These are phyloP conservation scores for Cyberlindnera xylosilytica DNA, from an alignment of 805 yeast genomes.

Conservation along the genomic window DNA sequence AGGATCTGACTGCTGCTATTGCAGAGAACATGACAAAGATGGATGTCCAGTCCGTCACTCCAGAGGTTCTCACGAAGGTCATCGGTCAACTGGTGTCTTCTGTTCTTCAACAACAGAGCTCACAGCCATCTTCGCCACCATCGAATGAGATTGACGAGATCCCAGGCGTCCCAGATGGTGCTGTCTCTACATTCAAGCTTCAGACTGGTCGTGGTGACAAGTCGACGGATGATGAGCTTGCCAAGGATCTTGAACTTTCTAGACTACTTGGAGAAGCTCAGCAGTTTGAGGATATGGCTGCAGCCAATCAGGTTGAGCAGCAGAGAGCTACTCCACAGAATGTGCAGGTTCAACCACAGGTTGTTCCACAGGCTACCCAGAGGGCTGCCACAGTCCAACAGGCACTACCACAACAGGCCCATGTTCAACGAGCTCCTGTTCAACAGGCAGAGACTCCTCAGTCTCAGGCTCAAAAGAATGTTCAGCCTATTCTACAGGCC, in stretches of 20 bases:
- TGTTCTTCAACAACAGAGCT: conserved; percentile 12
- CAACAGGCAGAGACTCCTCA: no score
- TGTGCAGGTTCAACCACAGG: background rate
- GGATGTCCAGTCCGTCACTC: conserved; percentile 44
- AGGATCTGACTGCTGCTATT: conserved; percentile 27
- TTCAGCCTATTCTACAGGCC: no score
- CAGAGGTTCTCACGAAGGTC: conserved; percentile 26
- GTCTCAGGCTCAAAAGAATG: no score
- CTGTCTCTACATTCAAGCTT: conserved; percentile 31
- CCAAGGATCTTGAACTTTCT: no score
- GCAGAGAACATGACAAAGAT: conserved; percentile 35
- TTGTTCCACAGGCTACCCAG: background rate
- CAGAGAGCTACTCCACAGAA: no score
- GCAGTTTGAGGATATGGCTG: no score
- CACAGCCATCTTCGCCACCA: conserved; percentile 10
- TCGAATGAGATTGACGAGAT: conserved; percentile 14
- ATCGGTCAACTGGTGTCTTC: conserved; percentile 26
- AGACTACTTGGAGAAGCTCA: background rate
- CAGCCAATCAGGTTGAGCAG: no score
- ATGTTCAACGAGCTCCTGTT: background rate
- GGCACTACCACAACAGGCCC: conserved; percentile 3
- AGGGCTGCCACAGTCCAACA: conserved; percentile 1
- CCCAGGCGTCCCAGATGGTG: conserved; percentile 29
- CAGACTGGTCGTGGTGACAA: conserved; percentile 8
- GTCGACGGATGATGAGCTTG: conserved; percentile 9